These are phyloP conservation scores for Fusarium temperatum DNA, from an alignment of 2,329 filamentous ascomycete genomes.

Conservation along the genomic window DNA sequence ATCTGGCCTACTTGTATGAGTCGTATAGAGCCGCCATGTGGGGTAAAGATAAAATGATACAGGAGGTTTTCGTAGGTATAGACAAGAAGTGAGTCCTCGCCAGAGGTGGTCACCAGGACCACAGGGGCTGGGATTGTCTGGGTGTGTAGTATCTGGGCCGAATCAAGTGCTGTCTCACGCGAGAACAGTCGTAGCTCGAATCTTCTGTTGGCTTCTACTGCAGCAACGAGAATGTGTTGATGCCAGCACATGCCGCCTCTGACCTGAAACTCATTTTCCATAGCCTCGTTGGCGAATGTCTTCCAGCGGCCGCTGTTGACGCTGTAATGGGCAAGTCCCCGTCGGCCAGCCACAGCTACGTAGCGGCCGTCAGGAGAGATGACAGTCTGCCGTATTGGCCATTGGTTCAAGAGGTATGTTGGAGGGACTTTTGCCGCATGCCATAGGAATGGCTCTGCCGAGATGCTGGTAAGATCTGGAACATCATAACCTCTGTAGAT, in stretches of 20 bases:
- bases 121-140: slow-evolving; percentile 84
- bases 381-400: slow-evolving; percentile 88
- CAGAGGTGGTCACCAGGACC: slow-evolving; percentile 88
- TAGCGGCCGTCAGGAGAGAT: slow-evolving; percentile 94
- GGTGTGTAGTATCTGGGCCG: slow-evolving; percentile 75
- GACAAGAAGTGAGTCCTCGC: slow-evolving; percentile 92
- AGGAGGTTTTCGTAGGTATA: slow-evolving; percentile 97
- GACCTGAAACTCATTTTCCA: slow-evolving; percentile 91
- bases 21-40: slow-evolving; percentile 72
- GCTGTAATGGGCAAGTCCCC: slow-evolving; percentile 95
- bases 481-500: slow-evolving; percentile 94
- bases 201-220: slow-evolving; percentile 84
- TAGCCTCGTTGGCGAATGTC: slow-evolving; percentile 81
- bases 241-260: slow-evolving; percentile 99
- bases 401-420: slow-evolving; percentile 87
- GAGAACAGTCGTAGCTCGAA: slow-evolving; percentile 94
- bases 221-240: slow-evolving; percentile 91
- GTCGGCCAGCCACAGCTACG: slow-evolving; percentile 91
- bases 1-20: slow-evolving; percentile 97
- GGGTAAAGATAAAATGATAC: slow-evolving; percentile 91
- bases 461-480: slow-evolving; percentile 89
- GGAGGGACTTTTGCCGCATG: slow-evolving; percentile 88
- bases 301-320: slow-evolving; percentile 95
- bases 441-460: slow-evolving; percentile 93
- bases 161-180: slow-evolving; percentile 81